These are phyloP conservation scores for Aspergillus kassunensis DNA, from an alignment of 495 filamentous ascomycete genomes.

Conservation along the genomic window DNA sequence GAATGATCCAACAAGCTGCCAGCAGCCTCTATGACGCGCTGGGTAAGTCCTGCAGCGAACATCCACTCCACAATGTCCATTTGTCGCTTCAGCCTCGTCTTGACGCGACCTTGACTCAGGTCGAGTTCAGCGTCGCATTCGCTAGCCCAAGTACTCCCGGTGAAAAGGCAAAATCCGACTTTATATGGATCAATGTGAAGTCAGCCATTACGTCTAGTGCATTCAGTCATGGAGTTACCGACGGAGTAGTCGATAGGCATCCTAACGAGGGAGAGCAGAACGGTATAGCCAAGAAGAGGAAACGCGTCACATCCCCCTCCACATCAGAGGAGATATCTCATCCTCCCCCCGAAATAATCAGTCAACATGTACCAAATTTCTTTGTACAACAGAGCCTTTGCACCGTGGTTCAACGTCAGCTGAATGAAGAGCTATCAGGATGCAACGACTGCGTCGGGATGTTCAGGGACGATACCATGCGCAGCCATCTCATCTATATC, in stretches of 20 bases:
- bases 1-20: background rate
- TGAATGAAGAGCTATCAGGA: background rate
- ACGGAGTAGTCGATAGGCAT: too few species aligned
- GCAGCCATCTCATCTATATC: background rate
- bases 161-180: background rate
- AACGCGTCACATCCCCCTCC: background rate
- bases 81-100: background rate
- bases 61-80: background rate
- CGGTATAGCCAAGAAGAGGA: too few species aligned
- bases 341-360: background rate
- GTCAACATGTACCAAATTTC: background rate
- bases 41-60: background rate
- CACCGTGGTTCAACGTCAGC: background rate
- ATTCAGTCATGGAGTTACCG: background rate
- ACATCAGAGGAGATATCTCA: background rate
- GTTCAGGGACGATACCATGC: background rate
- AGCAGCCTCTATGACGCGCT: background rate
- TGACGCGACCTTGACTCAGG: background rate
- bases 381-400: background rate
- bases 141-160: background rate
- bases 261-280: too few species aligned
- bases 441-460: background rate
- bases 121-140: background rate
- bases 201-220: background rate
- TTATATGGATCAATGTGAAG: background rate